These are phyloP conservation scores for Mikania micrantha DNA, from an alignment of 129 eudicot genomes.

Conservation along the genomic window DNA sequence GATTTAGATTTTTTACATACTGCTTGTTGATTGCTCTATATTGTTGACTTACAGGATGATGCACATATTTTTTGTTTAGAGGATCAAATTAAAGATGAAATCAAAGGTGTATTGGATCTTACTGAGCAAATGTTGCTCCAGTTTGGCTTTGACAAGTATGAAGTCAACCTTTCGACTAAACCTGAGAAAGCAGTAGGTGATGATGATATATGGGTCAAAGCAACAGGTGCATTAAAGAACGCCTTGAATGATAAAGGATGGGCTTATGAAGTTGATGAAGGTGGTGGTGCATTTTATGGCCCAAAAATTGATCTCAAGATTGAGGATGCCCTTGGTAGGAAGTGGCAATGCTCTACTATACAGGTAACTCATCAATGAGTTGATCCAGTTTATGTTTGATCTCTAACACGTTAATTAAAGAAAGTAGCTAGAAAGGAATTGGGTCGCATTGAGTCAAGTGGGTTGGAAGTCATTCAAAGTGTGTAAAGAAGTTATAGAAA, in stretches of 20 bases:
- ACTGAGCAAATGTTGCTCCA: conserved; percentile 84
- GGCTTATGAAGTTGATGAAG: conserved; percentile 84
- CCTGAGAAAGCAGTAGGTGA: conserved; percentile 92
- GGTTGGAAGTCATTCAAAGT: neutral
- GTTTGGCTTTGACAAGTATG: conserved; percentile 90
- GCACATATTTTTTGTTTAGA: conserved; percentile 96
- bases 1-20: neutral
- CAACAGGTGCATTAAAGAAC: conserved; percentile 81
- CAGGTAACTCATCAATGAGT: conserved; percentile 45
- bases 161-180: conserved; percentile 91
- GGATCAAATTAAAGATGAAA: conserved; percentile 93
- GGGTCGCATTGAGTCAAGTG: neutral
- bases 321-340: conserved; percentile 96
- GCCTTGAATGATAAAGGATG: conserved; percentile 96
- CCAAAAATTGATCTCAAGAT: conserved; percentile 98
- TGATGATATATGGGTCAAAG: conserved; percentile 93
- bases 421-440: neutral
- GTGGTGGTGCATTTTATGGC: conserved; percentile 99
- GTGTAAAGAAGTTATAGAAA: neutral
- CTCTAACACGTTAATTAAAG: neutral
- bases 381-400: neutral
- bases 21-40: neutral
- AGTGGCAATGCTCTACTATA: conserved; percentile 97
- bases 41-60: conserved; percentile 58
- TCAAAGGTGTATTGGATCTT: conserved; percentile 94